Evolutionary conservation across 257 asterid genomes (phyloP).

Genomic region (Ilex asprella): DNA sequence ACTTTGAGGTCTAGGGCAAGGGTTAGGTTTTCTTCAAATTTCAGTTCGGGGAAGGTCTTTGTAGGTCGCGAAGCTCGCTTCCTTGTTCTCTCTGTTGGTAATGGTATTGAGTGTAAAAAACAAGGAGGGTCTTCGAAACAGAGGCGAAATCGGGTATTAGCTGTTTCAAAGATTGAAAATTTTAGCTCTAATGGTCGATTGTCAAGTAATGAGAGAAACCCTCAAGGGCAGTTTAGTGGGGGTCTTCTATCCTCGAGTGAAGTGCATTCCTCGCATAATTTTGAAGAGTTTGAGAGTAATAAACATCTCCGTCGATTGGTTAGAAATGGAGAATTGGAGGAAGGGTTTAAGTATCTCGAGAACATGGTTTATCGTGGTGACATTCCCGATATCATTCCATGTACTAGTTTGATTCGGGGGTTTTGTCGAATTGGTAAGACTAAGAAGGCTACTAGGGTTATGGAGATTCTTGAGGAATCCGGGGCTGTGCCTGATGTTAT

Average conservation of each 20-base stretch:
- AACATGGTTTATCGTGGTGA: conserved; percentile 65
- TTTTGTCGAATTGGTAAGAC: conserved; percentile 65
- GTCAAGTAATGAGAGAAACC: conserved; percentile 22
- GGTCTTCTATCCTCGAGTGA: conserved; percentile 16
- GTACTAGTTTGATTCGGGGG: conserved; percentile 76
- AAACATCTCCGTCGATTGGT: conserved; percentile 58
- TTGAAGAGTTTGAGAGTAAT: conserved; percentile 69
- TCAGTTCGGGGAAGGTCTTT: conserved; percentile 10
- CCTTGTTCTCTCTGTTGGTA: conserved; percentile 2
- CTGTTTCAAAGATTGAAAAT: conserved; percentile 41
- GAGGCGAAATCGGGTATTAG: conserved; percentile 31
- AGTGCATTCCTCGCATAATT: conserved; percentile 26
- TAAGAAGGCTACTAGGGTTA: conserved; percentile 49
- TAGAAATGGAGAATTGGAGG: conserved; percentile 59
- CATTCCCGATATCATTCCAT: conserved; percentile 62
- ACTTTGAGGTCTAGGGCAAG: conserved; percentile 17
- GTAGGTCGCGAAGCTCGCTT: conserved; percentile 12
- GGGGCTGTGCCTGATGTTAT: conserved; percentile 89
- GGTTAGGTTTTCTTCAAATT: conserved; percentile 11
- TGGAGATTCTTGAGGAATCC: conserved; percentile 77
- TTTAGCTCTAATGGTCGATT: conserved; percentile 38
- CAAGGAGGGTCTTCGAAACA: conserved; percentile 17
- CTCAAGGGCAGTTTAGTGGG: conserved; percentile 4
- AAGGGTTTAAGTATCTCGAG: conserved; percentile 65
- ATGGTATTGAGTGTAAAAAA: conserved; percentile 17